Percentiles rank a stretch among this genome's conserved stretches.
Conservation (phyloP, 148 eudicot genomes). For the Silene uniflora region DNA sequence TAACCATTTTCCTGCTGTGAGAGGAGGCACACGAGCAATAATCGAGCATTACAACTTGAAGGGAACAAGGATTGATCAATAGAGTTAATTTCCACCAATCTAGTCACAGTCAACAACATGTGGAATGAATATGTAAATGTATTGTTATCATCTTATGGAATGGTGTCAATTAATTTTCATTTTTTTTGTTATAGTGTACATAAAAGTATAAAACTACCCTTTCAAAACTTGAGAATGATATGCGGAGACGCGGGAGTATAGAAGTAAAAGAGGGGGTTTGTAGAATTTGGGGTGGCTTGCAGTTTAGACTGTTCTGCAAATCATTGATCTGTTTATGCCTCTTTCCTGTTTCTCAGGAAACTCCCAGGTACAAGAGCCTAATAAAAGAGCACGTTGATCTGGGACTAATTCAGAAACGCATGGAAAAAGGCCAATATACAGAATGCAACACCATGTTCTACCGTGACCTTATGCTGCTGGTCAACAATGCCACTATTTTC, state of each 20-base stretch:
- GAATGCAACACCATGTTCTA: constrained; percentile 39
- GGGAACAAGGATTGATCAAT: too few relatives aligned
- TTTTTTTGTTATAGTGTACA: neutral
- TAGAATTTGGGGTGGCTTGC: neutral
- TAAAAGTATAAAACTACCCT: neutral
- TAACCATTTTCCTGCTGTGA: too few relatives aligned
- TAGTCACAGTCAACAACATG: too few relatives aligned
- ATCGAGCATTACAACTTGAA: too few relatives aligned
- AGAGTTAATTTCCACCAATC: too few relatives aligned
- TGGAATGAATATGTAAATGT: too few relatives aligned
- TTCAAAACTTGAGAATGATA: neutral
- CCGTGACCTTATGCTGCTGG: constrained; percentile 55
- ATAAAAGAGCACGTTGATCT: constrained; percentile 56
- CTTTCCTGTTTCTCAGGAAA: constrained; percentile 34
- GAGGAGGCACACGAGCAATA: too few relatives aligned
- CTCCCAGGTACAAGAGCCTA: constrained; percentile 33
- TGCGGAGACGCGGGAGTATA: neutral
- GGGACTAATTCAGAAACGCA: constrained; percentile 34
- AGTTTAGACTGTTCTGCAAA: neutral
- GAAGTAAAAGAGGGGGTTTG: too few relatives aligned
- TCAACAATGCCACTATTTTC: constrained; percentile 49
- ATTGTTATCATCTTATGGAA: too few relatives aligned
- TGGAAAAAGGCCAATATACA: constrained; percentile 48
- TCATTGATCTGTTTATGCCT: neutral
- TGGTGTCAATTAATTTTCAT: neutral